Evolutionary conservation across 805 yeast genomes (phyloP), one percentile per base, ranked within the genome.

Genomic region (Clavispora carvajalis): DNA sequence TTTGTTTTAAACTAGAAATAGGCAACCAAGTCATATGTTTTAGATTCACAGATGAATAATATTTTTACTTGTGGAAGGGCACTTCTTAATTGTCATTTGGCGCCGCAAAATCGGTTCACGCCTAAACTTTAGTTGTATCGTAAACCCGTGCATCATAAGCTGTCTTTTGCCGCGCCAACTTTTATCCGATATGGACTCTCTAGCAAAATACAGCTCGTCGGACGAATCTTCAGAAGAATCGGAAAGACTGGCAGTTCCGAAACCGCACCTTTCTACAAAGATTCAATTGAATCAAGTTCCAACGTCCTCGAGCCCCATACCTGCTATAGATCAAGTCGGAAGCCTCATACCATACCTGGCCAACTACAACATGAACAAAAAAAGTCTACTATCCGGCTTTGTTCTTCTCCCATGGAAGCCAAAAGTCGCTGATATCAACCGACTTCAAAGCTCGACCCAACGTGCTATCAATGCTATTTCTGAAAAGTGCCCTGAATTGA

Each of bases 321-420:
- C 3, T 15, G 31, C 19, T 4, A 10, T 28, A 15, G 31, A 28
- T 16, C 31, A 28, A 16, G 18, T 28, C 9, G 31, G 16, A 16
- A 28, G 5, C 13, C 36, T 43, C 36, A 31, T 40, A 5, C 36
- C 40, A 16, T 45, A 45, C 37, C 47, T 48, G 52, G 53, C 51
- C 26, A 58, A 57, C 39, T 55, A 52, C 44, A 36, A 49, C 39
- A 46, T 48, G 51, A 41, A 45, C 36, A 38, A 44, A 37, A 42
- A 46, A 31, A 49, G 39, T 5, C 46, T 38, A 18, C 22, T 37
- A 7, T 28, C 50, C 8, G 40, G 46, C 7, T 57, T 47, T 29
- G 35, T 43, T 7, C 52, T 47, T 22, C 34, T 57, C 5, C 55
- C 57, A 12, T 57, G 60, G 57, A 22, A 34, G 17, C 53, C 55